Conservation (phyloP, 148 eudicot genomes). For the Rhododendron williamsianum region DNA sequence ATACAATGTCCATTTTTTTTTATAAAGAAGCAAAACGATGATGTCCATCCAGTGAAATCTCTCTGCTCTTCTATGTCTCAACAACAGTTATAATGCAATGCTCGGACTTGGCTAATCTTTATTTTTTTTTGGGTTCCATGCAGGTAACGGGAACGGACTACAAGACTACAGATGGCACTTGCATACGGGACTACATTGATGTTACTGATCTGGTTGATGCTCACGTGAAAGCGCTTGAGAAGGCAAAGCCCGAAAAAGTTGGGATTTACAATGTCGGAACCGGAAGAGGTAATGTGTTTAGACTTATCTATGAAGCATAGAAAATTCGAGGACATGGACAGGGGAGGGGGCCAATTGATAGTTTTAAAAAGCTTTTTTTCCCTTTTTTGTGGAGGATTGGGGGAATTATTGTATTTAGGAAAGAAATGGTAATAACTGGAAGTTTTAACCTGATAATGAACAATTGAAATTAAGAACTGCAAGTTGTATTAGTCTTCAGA, state of each 20-base stretch:
- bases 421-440: background rate
- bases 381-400: background rate
- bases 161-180: slow-evolving; percentile 80
- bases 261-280: slow-evolving; percentile 98
- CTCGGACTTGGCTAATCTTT: background rate
- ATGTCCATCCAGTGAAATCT: background rate
- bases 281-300: slow-evolving; percentile 57
- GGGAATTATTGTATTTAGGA: background rate
- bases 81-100: background rate
- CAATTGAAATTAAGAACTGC: background rate
- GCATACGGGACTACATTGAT: slow-evolving; percentile 88
- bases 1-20: background rate
- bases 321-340: background rate
- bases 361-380: background rate
- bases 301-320: background rate
- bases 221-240: slow-evolving; percentile 91
- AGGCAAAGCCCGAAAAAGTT: slow-evolving; percentile 65
- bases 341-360: background rate
- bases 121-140: background rate
- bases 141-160: slow-evolving; percentile 91
- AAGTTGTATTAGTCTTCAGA: background rate
- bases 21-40: background rate
- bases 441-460: background rate
- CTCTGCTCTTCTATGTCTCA: background rate
- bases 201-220: slow-evolving; percentile 97